Evolutionary conservation across 2,329 filamentous ascomycete genomes (phyloP), one percentile per base, ranked within the genome.

Genomic region (Xylariaceae sp.): DNA sequence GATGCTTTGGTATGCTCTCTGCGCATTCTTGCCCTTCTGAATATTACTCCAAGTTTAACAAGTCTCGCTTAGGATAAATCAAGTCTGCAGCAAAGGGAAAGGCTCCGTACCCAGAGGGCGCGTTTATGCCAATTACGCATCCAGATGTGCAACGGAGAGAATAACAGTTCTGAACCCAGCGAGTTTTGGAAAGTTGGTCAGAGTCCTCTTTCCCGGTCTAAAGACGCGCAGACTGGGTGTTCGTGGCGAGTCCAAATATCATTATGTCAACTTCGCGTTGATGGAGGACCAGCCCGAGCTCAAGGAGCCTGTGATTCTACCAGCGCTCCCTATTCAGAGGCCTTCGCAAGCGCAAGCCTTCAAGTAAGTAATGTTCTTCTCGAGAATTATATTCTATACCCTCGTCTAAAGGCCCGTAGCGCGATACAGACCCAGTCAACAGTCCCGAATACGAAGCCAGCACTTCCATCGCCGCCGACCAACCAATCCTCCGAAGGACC

Each of bases 201-300:
- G 94, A 30, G 92, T 99, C 37, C 87, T 99, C 48, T 99, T 97
- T 64, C 92, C 94, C 0, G 92, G 92, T 40, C 86, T 99, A 19
- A 92, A 95, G 72, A 99, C 94, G 30, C 82, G 94, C 55, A 83
- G 94, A 60, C 78, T 99, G 12, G 94, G 94, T 58, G 92, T 97
- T 44, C 85, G 94, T 49, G 94, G 94, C 60, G 92, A 97, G 74
- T 99, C 94, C 13, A 99, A 99, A 70, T 99, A 99, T 70, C 94
- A 99, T 71, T 99, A 99, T 66, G 83, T 86, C 44, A 85, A 85
- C 65, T 87, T 87, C 63, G 75, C 75, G 12, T 71, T 86, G 47
- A 72, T 75, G 40, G 83, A 85, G 47, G 83, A 85, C 54, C 74
- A 80, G 50, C 70, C 75, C 3, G 78, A 80, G 13, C 57, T 74